Conservation (phyloP, 2,329 filamentous ascomycete genomes). For the Fusarium sp. region DNA sequence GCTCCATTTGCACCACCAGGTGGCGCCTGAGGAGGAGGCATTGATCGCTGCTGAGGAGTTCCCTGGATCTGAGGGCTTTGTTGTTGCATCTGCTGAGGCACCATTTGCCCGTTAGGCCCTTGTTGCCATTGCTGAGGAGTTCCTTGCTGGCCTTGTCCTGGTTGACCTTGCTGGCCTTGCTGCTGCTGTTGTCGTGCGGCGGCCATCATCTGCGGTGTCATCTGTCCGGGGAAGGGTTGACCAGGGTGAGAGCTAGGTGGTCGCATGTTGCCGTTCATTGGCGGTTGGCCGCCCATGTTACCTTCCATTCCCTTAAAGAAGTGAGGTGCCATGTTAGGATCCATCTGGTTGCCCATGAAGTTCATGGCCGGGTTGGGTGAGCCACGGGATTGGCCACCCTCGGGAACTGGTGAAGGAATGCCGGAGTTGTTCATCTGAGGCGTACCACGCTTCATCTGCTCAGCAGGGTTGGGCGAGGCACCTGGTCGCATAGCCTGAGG, state of each 20-base stretch:
- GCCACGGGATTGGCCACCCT: conserved; percentile 75
- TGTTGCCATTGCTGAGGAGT: conserved; percentile 59
- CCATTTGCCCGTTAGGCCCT: conserved; percentile 59
- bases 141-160: conserved; percentile 51
- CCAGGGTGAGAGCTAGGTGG: conserved; percentile 78
- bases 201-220: conserved; percentile 74
- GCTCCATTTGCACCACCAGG: conserved; percentile 62
- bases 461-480: conserved; percentile 82
- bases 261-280: conserved; percentile 75
- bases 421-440: conserved; percentile 79
- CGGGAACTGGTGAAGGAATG: conserved; percentile 80
- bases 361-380: conserved; percentile 75
- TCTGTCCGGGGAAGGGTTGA: conserved; percentile 69
- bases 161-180: conserved; percentile 57
- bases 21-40: conserved; percentile 77
- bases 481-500: conserved; percentile 78
- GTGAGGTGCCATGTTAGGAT: conserved; percentile 71
- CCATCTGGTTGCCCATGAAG: conserved; percentile 75
- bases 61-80: conserved; percentile 69
- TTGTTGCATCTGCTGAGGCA: conserved; percentile 59
- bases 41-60: conserved; percentile 79
- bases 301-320: conserved; percentile 72
- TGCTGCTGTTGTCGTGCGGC: conserved; percentile 56
- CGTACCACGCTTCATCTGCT: conserved; percentile 84
- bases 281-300: conserved; percentile 58